Evolutionary conservation across 176 grass and related monocot species (phyloP).

Genomic region (Zoysia pacifica): DNA sequence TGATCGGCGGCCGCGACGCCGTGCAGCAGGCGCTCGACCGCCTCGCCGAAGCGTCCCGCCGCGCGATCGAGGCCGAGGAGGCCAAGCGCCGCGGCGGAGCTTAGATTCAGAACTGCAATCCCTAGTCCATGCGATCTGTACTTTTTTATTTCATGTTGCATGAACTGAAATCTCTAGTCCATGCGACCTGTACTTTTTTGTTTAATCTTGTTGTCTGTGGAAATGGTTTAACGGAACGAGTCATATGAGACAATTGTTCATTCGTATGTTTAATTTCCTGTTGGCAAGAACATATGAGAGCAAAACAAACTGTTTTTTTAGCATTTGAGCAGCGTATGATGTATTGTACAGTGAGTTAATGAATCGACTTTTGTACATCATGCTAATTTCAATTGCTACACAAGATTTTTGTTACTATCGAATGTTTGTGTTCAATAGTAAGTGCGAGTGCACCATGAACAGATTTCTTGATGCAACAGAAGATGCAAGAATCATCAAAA

Average conservation of each 20-base stretch:
- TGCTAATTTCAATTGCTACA: conserved; percentile 30
- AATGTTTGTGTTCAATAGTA: no score
- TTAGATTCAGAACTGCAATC: neutral
- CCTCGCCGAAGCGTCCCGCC: conserved; percentile 60
- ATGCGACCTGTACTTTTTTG: neutral
- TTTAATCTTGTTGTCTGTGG: conserved; percentile 17
- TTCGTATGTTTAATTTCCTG: neutral
- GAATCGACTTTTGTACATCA: conserved; percentile 20
- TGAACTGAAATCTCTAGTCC: no score
- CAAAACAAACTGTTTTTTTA: neutral
- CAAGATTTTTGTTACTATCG: no score
- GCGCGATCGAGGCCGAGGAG: conserved; percentile 52
- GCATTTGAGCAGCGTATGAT: conserved; percentile 40
- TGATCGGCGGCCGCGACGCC: conserved; percentile 75
- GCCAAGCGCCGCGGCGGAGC: conserved; percentile 43
- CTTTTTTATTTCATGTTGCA: no score
- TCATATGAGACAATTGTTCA: neutral
- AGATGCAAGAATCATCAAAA: neutral
- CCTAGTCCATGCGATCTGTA: neutral
- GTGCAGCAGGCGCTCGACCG: conserved; percentile 77
- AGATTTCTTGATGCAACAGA: neutral
- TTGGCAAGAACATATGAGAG: conserved; percentile 1
- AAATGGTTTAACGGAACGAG: neutral
- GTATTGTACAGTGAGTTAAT: conserved; percentile 27
- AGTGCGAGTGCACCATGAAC: no score